Conservation (phyloP, 208 protist species). For the Balamuthia mandrillaris region DNA sequence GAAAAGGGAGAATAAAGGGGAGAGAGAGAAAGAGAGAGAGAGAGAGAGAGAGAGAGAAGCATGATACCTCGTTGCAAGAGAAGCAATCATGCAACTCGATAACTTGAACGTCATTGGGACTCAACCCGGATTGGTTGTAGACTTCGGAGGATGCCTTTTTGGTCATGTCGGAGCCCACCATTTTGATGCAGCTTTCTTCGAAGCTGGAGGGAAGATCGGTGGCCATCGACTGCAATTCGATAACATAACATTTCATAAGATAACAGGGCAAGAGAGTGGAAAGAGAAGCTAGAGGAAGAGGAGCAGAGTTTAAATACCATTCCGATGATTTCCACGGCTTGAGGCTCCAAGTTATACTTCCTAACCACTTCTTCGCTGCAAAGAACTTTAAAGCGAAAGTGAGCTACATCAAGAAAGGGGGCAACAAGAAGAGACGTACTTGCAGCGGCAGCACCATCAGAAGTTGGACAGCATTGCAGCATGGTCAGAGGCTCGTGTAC, state of each 20-base stretch:
- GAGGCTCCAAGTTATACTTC: slow-evolving; percentile 43
- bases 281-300: too few relatives aligned
- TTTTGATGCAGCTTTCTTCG: slow-evolving; percentile 42
- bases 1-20: background rate
- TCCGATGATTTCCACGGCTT: slow-evolving; percentile 47
- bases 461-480: slow-evolving; percentile 56
- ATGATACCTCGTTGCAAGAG: slow-evolving; percentile 59
- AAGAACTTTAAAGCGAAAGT: too few relatives aligned
- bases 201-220: slow-evolving; percentile 43
- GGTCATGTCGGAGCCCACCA: slow-evolving; percentile 52
- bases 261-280: too few relatives aligned
- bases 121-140: slow-evolving; percentile 13
- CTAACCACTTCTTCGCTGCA: slow-evolving; percentile 53
- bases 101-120: slow-evolving; percentile 51
- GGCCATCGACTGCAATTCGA: too few relatives aligned
- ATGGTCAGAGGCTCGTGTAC: slow-evolving; percentile 42
- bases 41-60: background rate
- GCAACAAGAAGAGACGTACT: too few relatives aligned
- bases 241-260: too few relatives aligned
- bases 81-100: slow-evolving; percentile 65
- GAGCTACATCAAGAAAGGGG: too few relatives aligned
- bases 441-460: slow-evolving; percentile 50
- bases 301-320: too few relatives aligned
- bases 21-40: background rate
- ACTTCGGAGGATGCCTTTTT: slow-evolving; percentile 15